Base-by-base conservation (phyloP, 306 rosid genomes). In the Cucurbita maxima region DNA sequence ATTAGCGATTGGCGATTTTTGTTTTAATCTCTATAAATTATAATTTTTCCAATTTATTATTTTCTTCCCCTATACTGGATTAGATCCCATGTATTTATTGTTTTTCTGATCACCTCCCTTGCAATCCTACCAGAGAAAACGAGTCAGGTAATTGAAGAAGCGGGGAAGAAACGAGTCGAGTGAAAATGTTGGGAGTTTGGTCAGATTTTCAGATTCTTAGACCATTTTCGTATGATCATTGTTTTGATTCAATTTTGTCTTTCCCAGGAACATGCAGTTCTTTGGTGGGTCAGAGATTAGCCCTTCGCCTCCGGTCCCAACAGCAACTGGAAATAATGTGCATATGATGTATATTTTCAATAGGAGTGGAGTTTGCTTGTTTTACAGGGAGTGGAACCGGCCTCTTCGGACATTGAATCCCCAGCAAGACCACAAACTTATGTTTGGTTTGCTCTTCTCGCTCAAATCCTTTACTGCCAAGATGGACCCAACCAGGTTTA, bases 361-460 rank as follows among this genome's bases (percentile, higher is more conserved):
- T 61, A 81, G 97, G 48, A 95, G 86, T 82, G 99, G 99, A 64
- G 78, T 89, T 37, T 95, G 99, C 83, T 78, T 95, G 86, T 92
- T 91, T 44, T 94, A 94, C 79, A 80, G 92, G 60, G 99, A 94
- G 71, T 94, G 97, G 99, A 89, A 88, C 81, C 97, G 97, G 5
- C 97, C 99, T 45, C 82, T 89, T 52, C 85, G 89, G 52, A 95
- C 99, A 5, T 81, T 95, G 80, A 79, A 86, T 77, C 80, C 88
- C 20, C 96, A 89, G 38, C 99, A 95, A 81, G 99, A 95, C 76
- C 99, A 95, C 76, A 95, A 95, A 84, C 90, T 95, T 73, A 91
- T 91, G 97, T 95, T 95, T 79, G 99, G 99, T 54, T 77, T 95
- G 56, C 97, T 94, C 69, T 94, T 94, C 80, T 94, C 96, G 19